phyloP scores from a whole-genome alignment of 306 rosid genomes.

The Vigna unguiculata region DNA sequence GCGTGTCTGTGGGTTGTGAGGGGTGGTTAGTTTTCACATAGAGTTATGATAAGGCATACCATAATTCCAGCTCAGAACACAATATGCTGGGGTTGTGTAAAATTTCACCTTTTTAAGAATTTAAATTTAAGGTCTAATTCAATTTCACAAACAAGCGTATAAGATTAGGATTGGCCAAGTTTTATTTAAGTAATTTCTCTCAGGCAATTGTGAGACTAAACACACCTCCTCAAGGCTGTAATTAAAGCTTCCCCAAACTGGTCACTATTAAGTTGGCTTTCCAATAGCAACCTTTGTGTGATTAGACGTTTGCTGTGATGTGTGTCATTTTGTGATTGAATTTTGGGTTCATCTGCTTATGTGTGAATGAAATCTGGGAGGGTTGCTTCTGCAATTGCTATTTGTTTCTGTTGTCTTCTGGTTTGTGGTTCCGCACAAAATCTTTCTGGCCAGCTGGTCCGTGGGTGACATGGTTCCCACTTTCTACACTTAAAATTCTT shows the following conservation, averaged over 20 bases:
- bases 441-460: no score
- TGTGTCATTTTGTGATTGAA: not conserved
- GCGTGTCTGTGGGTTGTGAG: not conserved
- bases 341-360: not conserved
- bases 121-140: not conserved
- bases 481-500: no score
- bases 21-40: conserved; percentile 13
- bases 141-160: not conserved
- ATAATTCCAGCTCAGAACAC: not conserved
- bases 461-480: no score
- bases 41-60: not conserved
- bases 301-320: not conserved
- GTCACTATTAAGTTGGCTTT: no score
- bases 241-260: no score
- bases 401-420: no score
- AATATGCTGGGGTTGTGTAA: not conserved
- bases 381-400: not conserved
- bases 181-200: no score
- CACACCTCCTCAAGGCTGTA: not conserved
- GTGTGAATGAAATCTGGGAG: not conserved
- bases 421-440: no score
- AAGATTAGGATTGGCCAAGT: no score
- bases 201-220: not conserved
- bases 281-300: no score
- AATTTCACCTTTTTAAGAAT: not conserved